Conservation (phyloP, 306 rosid species). For the Prunus mongolica region DNA sequence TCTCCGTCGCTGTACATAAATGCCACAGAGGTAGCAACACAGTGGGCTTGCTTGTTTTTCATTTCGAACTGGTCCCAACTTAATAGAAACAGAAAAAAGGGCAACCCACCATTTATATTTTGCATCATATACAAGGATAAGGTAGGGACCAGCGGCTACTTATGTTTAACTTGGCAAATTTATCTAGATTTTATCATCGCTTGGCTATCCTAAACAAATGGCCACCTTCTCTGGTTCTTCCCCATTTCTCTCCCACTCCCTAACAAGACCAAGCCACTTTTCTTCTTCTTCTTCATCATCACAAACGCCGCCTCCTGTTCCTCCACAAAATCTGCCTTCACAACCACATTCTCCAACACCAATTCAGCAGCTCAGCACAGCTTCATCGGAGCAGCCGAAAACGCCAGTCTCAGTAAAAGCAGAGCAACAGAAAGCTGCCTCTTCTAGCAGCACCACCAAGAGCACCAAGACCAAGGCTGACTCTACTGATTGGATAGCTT, state of each 20-base stretch:
- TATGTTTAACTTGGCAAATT: slow-evolving; percentile 12
- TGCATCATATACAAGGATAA: slow-evolving; percentile 33
- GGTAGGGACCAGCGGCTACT: slow-evolving; percentile 34
- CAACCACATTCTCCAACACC: slow-evolving; percentile 43
- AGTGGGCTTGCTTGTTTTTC: too few species aligned
- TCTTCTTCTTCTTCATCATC: slow-evolving; percentile 47
- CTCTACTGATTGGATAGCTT: slow-evolving; percentile 89
- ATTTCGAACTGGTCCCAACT: too few species aligned
- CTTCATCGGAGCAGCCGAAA: slow-evolving; percentile 39
- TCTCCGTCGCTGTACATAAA: too few species aligned
- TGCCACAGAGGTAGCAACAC: too few species aligned
- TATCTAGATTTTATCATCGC: slow-evolving; percentile 10
- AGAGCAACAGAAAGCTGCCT: slow-evolving; percentile 36
- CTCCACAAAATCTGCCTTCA: slow-evolving; percentile 40
- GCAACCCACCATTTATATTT: slow-evolving; percentile 18
- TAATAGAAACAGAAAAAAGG: not conserved
- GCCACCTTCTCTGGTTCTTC: slow-evolving; percentile 74
- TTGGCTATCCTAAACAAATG: slow-evolving; percentile 34
- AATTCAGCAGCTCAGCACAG: slow-evolving; percentile 34
- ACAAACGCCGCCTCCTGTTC: slow-evolving; percentile 48
- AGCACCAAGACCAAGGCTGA: slow-evolving; percentile 45
- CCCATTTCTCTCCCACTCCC: slow-evolving; percentile 59
- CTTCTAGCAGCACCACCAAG: not conserved
- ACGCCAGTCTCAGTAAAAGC: slow-evolving; percentile 30
- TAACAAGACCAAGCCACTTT: slow-evolving; percentile 53